Conservation (phyloP, 495 filamentous ascomycete genomes). For the Neurospora tetrasperma region DNA sequence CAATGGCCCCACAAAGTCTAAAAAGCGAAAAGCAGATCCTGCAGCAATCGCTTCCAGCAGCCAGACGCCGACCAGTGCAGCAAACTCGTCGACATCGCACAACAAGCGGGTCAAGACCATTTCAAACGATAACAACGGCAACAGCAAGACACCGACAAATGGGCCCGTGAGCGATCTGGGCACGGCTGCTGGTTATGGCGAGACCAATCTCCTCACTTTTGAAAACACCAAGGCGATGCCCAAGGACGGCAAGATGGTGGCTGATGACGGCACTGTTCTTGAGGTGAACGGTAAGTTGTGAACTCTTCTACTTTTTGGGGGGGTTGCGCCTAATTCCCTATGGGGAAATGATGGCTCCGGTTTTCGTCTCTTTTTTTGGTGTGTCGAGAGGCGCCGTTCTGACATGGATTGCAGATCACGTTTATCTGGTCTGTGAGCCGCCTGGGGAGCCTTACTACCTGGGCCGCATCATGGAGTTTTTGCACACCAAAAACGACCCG, state of each 20-base stretch:
- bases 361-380: conserved; percentile 6
- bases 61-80: conserved; percentile 36
- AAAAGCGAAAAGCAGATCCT: conserved; percentile 66
- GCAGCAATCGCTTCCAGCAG: conserved; percentile 29
- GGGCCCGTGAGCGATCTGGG: conserved; percentile 11
- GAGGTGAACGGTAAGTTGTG: conserved; percentile 67
- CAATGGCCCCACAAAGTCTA: conserved; percentile 34
- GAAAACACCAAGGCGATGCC: conserved; percentile 56
- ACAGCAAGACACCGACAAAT: conserved; percentile 27
- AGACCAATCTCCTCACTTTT: conserved; percentile 82
- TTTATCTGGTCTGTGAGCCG: conserved; percentile 95
- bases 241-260: conserved; percentile 67
- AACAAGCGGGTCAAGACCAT: conserved; percentile 31
- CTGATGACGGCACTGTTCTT: conserved; percentile 83
- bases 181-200: conserved; percentile 27
- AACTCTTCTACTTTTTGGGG: neutral
- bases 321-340: neutral
- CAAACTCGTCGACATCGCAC: conserved; percentile 19
- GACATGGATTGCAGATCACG: conserved; percentile 60
- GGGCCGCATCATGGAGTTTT: conserved; percentile 94
- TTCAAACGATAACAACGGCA: conserved; percentile 27
- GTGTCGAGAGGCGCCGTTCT: conserved; percentile 10
- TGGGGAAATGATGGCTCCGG: conserved; percentile 1
- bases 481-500: conserved; percentile 66
- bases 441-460: conserved; percentile 98